Conservation (phyloP, 1,284 basidiomycete species). For the Cutaneotrichosporon sp. region DNA sequence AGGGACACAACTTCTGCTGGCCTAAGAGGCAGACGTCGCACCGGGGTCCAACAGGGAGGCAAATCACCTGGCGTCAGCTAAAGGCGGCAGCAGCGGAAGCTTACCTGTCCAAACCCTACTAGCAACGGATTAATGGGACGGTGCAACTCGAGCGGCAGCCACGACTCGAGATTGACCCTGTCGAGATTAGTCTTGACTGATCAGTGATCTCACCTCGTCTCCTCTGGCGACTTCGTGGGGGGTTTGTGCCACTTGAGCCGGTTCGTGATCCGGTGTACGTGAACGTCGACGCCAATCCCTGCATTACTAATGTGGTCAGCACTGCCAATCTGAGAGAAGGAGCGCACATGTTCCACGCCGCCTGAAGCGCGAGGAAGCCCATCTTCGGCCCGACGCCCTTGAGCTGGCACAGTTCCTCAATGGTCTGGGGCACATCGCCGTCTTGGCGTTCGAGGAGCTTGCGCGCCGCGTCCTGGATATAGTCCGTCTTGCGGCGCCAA, state of each 20-base stretch:
- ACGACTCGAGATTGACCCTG: slow-evolving; percentile 80
- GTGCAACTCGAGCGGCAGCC: slow-evolving; percentile 76
- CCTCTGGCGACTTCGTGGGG: slow-evolving; percentile 77
- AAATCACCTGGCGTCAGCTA: slow-evolving; percentile 53
- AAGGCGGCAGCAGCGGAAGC: background rate
- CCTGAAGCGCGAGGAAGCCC: slow-evolving; percentile 77
- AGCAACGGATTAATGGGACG: slow-evolving; percentile 79
- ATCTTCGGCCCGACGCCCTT: slow-evolving; percentile 90
- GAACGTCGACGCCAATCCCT: slow-evolving; percentile 95
- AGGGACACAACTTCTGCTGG: slow-evolving; percentile 47
- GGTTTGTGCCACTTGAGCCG: slow-evolving; percentile 83
- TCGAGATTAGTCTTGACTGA: background rate
- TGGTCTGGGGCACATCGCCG: slow-evolving; percentile 75
- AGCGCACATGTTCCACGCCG: slow-evolving; percentile 78
- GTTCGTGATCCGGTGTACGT: slow-evolving; percentile 93
- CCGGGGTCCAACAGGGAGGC: slow-evolving; percentile 71
- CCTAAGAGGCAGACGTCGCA: slow-evolving; percentile 66
- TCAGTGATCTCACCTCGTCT: slow-evolving; percentile 59
- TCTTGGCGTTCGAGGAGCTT: slow-evolving; percentile 57
- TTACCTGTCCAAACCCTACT: slow-evolving; percentile 80
- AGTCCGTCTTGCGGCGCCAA: slow-evolving; percentile 76
- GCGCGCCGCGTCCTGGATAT: slow-evolving; percentile 64
- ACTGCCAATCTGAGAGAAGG: background rate
- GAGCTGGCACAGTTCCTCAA: slow-evolving; percentile 74
- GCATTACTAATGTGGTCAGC: slow-evolving; percentile 57